Evolutionary conservation across 78 protist species (phyloP), one percentile per base, ranked within the genome.

Genomic region (Isochrysis galbana): DNA sequence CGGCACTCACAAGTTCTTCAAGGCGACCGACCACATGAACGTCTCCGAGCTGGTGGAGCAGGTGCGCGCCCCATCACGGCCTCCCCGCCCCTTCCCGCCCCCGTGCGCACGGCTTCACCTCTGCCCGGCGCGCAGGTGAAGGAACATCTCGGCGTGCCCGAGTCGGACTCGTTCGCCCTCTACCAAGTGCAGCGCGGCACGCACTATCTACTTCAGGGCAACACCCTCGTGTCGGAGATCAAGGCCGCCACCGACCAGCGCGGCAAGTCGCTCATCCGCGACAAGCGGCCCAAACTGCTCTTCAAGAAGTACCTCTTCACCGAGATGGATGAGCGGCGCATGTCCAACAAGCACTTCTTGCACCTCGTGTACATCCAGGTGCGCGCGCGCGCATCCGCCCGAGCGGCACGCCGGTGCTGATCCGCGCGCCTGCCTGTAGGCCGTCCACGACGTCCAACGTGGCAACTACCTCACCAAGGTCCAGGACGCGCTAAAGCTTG

Each of bases 391-490:
- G n/a, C 67, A 19, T 19, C n/a, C 11, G n/a, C n/a, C 67, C 67
- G 19, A 11, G 67, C 67, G 11, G 67, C 67, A 54, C 67, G 67
- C 67, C 67, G 19, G n/a, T 19, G 67, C 77, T 25, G 39, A 25
- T 69, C 77, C 77, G 23, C 77, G 39, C 34, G 36, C 32, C 77
- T n/a, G 39, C 5, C 29, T 14, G 36, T n/a, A 69, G 86, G 86
- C 86, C 19, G 86, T 77, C 86, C 1, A 38, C 46, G 48, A 38
- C n/a, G 86, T 77, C 38, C 86, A 36, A 46, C 86, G 86, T n/a
- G 86, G 86, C 86, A 39, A 41, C 2, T 39, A 36, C 47, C 45
- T 14, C 34, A 2, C 14, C 42, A 77, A 23, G 32, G 1, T 3
- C 0, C 23, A 23, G 42, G 86, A 77, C 47, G 86, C 86, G 32